Evolutionary conservation across 352 stramenopile genomes (phyloP).

Genomic region (Globisporangium perplexum): DNA sequence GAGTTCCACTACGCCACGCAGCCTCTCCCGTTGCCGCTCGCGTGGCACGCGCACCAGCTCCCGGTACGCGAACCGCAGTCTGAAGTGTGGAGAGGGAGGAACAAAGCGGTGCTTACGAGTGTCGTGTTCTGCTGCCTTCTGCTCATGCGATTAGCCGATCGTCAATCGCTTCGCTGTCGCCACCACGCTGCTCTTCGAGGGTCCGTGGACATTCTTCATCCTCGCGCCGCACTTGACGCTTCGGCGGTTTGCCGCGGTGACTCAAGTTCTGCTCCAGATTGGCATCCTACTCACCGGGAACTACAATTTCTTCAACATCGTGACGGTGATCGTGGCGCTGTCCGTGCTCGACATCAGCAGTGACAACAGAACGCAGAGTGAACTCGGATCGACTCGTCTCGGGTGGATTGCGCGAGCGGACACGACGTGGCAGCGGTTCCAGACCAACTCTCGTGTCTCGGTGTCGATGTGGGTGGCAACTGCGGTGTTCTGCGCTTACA

Average conservation of each 20-base stretch:
- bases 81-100: background rate
- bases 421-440: background rate
- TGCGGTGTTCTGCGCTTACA: background rate
- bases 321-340: constrained; percentile 58
- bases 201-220: constrained; percentile 80
- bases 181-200: constrained; percentile 85
- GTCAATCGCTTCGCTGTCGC: constrained; percentile 76
- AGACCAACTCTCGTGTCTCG: background rate
- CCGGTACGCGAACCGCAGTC: constrained; percentile 28
- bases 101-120: background rate
- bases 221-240: constrained; percentile 56
- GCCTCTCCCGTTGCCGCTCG: constrained; percentile 69
- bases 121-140: background rate
- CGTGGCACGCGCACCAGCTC: constrained; percentile 83
- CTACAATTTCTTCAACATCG: constrained; percentile 94
- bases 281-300: constrained; percentile 87
- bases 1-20: constrained; percentile 92
- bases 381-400: background rate
- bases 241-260: constrained; percentile 40
- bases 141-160: constrained; percentile 32
- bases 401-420: background rate
- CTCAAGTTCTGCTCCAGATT: constrained; percentile 82
- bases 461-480: background rate
- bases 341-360: constrained; percentile 23
- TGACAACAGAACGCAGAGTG: background rate